A percentile compares a stretch with the other conserved stretches of the same genome.
Conservation (phyloP, 257 asterid species). For the Solanum phureja region DNA sequence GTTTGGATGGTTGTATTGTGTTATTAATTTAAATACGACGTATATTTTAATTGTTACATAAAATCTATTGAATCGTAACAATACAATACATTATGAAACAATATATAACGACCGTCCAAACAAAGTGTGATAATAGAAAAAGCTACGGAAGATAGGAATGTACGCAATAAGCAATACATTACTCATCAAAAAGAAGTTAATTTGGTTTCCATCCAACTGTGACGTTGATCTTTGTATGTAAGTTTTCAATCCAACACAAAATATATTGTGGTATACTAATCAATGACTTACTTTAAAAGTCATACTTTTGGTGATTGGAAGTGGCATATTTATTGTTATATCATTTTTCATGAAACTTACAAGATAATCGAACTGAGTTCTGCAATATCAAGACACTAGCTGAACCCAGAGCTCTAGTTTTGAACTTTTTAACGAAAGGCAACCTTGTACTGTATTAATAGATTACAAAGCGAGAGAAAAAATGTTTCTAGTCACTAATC, state of each 20-base stretch:
- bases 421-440: background rate
- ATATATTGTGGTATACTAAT: background rate
- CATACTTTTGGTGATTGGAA: too few species aligned
- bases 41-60: too few species aligned
- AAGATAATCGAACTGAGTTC: background rate
- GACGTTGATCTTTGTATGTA: background rate
- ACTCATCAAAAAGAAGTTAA: too few species aligned
- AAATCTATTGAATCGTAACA: too few species aligned
- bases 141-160: too few species aligned
- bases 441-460: background rate
- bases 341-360: background rate
- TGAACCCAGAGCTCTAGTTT: background rate
- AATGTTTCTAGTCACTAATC: background rate
- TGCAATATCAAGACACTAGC: background rate
- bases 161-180: background rate
- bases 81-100: too few species aligned
- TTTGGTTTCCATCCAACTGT: background rate
- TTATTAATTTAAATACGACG: too few species aligned
- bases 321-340: background rate
- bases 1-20: background rate
- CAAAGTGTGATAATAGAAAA: background rate
- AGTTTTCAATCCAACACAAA: background rate
- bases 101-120: too few species aligned
- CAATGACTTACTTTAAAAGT: background rate
- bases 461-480: background rate